Evolutionary conservation across 805 yeast species (phyloP).

Genomic region (Starmerella bombicola): DNA sequence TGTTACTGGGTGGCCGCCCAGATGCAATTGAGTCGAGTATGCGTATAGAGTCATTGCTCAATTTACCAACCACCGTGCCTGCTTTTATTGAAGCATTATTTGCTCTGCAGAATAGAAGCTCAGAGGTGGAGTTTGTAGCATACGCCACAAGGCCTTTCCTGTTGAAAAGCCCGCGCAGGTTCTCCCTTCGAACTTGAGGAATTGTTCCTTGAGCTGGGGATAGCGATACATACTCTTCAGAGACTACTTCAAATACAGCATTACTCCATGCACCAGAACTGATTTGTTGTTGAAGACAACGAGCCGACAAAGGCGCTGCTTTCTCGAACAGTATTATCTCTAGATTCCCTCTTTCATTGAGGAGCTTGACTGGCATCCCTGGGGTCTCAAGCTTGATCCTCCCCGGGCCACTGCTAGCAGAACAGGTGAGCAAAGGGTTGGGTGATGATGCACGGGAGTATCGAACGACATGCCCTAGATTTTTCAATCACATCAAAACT

Average conservation of each 20-base stretch:
- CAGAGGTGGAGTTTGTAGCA: background rate
- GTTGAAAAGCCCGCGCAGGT: background rate
- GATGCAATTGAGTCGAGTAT: background rate
- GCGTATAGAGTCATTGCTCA: background rate
- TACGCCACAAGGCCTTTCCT: background rate
- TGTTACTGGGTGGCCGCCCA: slow-evolving; percentile 2
- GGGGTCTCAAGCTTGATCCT: too few species aligned
- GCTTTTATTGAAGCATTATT: background rate
- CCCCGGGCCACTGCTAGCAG: too few species aligned
- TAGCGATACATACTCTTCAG: background rate
- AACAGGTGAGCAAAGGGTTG: too few species aligned
- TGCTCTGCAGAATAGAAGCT: background rate
- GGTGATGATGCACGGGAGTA: too few species aligned
- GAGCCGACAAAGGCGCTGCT: slow-evolving; percentile 12
- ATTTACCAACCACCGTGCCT: background rate
- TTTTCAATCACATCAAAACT: background rate
- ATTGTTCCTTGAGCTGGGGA: background rate
- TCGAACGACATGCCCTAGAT: background rate
- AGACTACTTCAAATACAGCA: background rate
- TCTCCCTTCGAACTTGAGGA: background rate
- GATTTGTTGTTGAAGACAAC: slow-evolving; percentile 8
- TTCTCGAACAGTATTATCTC: slow-evolving; percentile 5
- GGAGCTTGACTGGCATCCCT: slow-evolving; percentile 3
- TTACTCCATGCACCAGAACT: slow-evolving; percentile 4
- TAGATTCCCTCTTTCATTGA: slow-evolving; percentile 2